Percentiles rank a stretch among this genome's conserved stretches.
Evolutionary conservation across 106 monocot genomes (phyloP).

Genomic region (Cymbidium sinense): DNA sequence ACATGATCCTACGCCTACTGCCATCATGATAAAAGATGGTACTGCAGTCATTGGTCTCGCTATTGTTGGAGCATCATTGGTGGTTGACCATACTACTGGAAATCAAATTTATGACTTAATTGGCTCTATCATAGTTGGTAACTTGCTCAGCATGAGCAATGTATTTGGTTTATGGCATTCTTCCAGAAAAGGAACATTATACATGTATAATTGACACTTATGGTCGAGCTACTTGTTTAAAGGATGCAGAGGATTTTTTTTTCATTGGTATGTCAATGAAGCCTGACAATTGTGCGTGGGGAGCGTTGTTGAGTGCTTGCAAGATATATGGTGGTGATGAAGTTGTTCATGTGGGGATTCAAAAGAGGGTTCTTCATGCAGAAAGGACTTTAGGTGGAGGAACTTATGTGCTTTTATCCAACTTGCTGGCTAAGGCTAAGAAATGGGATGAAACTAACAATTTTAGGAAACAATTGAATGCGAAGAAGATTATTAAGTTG

Average conservation of each 20-base stretch:
- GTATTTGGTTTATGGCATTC: conserved; percentile 24
- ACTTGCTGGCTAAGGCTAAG: conserved; percentile 25
- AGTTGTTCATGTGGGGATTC: neutral
- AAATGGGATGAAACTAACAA: too few species aligned
- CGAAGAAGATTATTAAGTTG: conserved; percentile 21
- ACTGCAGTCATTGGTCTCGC: conserved; percentile 92
- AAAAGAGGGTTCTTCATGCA: neutral
- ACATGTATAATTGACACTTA: conserved; percentile 46
- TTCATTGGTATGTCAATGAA: conserved; percentile 24
- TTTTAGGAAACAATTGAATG: too few species aligned
- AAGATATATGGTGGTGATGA: conserved; percentile 18
- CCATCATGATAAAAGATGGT: conserved; percentile 99
- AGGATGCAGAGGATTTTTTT: conserved; percentile 21
- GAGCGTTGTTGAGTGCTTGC: too few species aligned
- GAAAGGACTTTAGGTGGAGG: conserved; percentile 37
- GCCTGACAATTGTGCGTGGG: conserved; percentile 11
- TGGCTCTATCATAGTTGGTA: conserved; percentile 94
- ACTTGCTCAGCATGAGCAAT: conserved; percentile 83
- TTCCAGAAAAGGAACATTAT: conserved; percentile 36
- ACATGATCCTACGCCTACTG: conserved; percentile 98
- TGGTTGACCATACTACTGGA: conserved; percentile 83
- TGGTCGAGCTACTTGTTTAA: conserved; percentile 30
- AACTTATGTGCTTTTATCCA: conserved; percentile 33
- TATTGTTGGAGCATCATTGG: conserved; percentile 89
- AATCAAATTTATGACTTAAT: conserved; percentile 97